Conservation (phyloP, 2,329 filamentous ascomycete genomes). For the Verticillium longisporum region DNA sequence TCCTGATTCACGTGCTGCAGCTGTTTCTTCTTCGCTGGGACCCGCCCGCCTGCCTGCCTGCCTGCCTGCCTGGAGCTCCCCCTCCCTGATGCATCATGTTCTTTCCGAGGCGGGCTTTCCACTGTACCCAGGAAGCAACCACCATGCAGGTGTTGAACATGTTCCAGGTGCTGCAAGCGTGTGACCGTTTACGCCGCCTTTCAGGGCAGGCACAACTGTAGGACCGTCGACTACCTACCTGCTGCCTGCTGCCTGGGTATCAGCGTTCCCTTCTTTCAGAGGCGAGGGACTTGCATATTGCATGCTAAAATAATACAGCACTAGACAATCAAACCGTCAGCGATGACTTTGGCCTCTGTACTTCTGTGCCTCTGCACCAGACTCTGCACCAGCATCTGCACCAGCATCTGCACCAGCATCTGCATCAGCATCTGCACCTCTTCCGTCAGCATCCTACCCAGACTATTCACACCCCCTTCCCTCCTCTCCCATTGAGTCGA, state of each 20-base stretch:
- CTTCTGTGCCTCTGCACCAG: neutral
- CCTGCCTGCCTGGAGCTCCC: neutral
- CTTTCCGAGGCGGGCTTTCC: no score
- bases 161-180: neutral
- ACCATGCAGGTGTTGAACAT: no score
- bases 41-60: neutral
- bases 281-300: neutral
- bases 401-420: neutral
- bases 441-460: neutral
- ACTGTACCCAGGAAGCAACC: neutral
- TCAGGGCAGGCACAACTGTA: neutral
- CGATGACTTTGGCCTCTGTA: neutral
- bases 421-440: neutral
- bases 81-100: no score
- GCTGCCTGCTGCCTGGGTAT: neutral
- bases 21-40: neutral
- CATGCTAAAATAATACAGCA: neutral
- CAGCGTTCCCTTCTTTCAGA: neutral
- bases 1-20: neutral
- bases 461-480: no score
- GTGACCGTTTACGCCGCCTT: no score
- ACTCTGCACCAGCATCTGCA: neutral
- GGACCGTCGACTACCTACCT: neutral
- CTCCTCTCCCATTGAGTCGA: no score
- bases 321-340: neutral